phyloP scores from a whole-genome alignment of 108 stramenopile genomes.

The Pseudonitzschia delicatissima region DNA sequence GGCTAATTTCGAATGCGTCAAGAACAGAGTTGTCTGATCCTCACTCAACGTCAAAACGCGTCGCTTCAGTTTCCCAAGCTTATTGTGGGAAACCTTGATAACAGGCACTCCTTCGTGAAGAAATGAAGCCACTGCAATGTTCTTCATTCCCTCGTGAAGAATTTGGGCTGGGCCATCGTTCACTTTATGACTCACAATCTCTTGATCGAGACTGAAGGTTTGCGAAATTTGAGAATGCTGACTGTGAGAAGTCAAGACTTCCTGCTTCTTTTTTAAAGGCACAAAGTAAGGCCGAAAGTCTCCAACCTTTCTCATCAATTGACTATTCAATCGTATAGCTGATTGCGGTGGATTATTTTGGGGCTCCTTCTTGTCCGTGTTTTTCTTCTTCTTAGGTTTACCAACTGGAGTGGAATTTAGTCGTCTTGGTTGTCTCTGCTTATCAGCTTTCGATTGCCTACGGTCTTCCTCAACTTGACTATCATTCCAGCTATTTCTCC shows the following conservation, averaged over 20 bases:
- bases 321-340: no score
- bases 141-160: slow-evolving; percentile 1
- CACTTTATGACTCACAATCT: background rate
- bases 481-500: no score
- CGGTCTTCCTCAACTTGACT: no score
- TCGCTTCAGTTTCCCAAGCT: background rate
- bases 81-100: background rate
- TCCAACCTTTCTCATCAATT: background rate
- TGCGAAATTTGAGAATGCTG: no score
- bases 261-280: slow-evolving; percentile 2
- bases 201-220: no score
- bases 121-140: background rate
- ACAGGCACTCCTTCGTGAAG: background rate
- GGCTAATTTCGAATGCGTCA: background rate
- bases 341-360: no score
- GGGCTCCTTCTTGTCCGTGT: no score
- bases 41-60: background rate
- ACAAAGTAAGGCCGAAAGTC: background rate
- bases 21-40: background rate
- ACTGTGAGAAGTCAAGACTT: background rate
- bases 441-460: no score
- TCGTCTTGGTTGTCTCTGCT: no score
- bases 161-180: background rate
- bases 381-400: no score
- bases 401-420: no score